These are phyloP conservation scores for Thozetella sp. DNA, from an alignment of 495 filamentous ascomycete species.

Conservation along the genomic window DNA sequence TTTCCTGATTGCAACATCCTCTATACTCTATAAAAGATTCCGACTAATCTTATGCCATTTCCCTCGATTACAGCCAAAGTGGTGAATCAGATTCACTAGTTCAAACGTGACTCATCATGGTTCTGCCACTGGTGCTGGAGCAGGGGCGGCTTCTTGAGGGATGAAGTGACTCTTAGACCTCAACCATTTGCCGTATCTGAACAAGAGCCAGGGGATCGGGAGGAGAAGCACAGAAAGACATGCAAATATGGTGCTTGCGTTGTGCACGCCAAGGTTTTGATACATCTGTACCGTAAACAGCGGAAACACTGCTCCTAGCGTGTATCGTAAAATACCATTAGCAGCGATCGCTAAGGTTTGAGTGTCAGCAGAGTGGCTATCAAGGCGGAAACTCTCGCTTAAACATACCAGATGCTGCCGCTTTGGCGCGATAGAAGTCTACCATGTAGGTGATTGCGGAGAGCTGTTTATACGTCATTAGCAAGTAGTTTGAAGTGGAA, in stretches of 20 bases:
- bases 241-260: neutral
- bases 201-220: neutral
- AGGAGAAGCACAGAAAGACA: neutral
- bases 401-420: neutral
- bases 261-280: neutral
- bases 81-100: too few species aligned
- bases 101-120: neutral
- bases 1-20: too few species aligned
- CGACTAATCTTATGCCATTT: too few species aligned
- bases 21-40: too few species aligned
- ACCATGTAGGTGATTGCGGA: neutral
- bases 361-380: neutral
- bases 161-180: neutral
- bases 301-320: neutral
- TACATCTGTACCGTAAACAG: neutral
- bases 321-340: neutral
- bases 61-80: too few species aligned
- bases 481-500: neutral
- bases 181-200: neutral
- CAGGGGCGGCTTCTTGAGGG: neutral
- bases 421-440: neutral
- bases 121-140: neutral
- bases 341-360: neutral
- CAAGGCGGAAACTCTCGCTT: neutral
- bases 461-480: neutral